A percentile compares a stretch with the other conserved stretches of the same genome.
Evolutionary conservation across 2,329 filamentous ascomycete genomes (phyloP).

Genomic region (Myriosclerotinia scirpicola): DNA sequence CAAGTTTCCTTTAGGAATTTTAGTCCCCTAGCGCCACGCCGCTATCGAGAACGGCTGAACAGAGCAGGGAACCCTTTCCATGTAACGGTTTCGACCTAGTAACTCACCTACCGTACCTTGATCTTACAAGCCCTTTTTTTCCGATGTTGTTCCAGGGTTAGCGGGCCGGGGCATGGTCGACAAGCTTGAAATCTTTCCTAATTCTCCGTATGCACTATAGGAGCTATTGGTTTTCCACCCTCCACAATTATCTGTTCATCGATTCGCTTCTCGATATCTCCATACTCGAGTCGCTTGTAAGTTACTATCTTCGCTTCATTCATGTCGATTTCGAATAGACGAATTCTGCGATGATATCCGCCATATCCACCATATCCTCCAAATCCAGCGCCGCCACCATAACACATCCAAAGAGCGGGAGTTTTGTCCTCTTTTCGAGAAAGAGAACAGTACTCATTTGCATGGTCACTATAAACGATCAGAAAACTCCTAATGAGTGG

Average conservation of each 20-base stretch:
- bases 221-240: slow-evolving; percentile 46
- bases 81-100: too few relatives aligned
- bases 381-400: slow-evolving; percentile 87
- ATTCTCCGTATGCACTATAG: background rate
- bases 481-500: background rate
- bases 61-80: too few relatives aligned
- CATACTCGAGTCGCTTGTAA: slow-evolving; percentile 84
- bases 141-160: too few relatives aligned
- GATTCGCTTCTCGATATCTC: slow-evolving; percentile 52
- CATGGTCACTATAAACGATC: slow-evolving; percentile 68
- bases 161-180: too few relatives aligned
- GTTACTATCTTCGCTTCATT: slow-evolving; percentile 86
- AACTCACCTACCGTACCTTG: too few relatives aligned
- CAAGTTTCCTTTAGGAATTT: background rate
- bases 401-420: slow-evolving; percentile 96
- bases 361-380: slow-evolving; percentile 93
- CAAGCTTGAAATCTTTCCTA: too few relatives aligned
- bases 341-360: slow-evolving; percentile 77
- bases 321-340: slow-evolving; percentile 91
- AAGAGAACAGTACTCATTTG: slow-evolving; percentile 92
- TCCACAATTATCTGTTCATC: slow-evolving; percentile 69
- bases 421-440: slow-evolving; percentile 43
- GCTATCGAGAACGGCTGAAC: too few relatives aligned
- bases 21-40: background rate
- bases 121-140: too few relatives aligned